Evolutionary conservation across 129 eudicot species (phyloP), one percentile per base, ranked within the genome.

Genomic region (Oenanthe sinensis): DNA sequence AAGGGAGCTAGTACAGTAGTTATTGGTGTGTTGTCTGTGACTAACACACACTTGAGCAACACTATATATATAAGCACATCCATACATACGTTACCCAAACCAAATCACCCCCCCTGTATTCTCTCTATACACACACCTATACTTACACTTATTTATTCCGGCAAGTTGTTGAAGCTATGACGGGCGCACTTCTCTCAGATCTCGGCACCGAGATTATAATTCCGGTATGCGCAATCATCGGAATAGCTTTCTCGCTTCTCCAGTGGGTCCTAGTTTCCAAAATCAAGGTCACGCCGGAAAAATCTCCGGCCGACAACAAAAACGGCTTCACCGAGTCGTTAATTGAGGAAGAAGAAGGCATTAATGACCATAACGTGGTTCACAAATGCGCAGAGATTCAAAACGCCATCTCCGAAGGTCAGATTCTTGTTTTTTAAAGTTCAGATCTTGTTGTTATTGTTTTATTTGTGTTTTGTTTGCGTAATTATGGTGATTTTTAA

Each of bases 281-380:
- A 0, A 89, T 88, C 24, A 83, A 82, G 84, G 42, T 88, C 76
- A 24, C 88, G 69, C 44, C 84, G 37, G 65, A 19, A 36, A 72
- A 30, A n/a, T 8, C 75, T 28, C 48, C 68, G 50, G 48, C 37
- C 40, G 65, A 24, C 65, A 60, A 36, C 16, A 84, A 84, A 37
- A 77, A 80, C 44, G 87, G 84, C 5, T n/a, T 55, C 60, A 37
- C 76, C 1, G 87, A 84, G 22, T 39, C 62, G 6, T 63, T 84
- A 39, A 81, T 84, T 50, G 91, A 87, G 80, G 88, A 85, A 77
- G 90, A 87, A 78, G 84, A 84, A 46, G 87, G 85, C 3, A 30
- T 77, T 20, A 73, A 84, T 68, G 87, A 84, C 13, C 82, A 77
- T 30, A 52, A 40, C 46, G 85, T 84, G 10, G 87, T 84, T 28